These are phyloP conservation scores for Nicotiana tabacum DNA, from an alignment of 257 asterid species.

Conservation along the genomic window DNA sequence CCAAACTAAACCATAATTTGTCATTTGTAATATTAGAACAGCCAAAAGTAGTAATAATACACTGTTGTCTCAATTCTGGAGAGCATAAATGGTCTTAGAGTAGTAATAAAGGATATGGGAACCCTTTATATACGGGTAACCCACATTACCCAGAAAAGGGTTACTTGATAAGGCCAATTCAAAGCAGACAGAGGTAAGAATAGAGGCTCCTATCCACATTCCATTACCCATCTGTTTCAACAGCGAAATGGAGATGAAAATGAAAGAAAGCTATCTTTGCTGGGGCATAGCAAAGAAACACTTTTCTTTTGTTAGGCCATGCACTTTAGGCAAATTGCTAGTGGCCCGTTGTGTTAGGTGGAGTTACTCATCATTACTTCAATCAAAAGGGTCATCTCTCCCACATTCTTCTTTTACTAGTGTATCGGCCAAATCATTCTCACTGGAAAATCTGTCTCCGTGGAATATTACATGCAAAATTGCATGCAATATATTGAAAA, in stretches of 20 bases:
- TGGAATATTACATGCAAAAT: conserved; percentile 18
- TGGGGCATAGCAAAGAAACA: conserved; percentile 8
- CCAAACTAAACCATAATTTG: background rate
- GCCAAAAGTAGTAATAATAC: background rate
- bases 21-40: background rate
- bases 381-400: conserved; percentile 21
- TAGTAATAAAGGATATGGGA: background rate
- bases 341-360: conserved; percentile 23
- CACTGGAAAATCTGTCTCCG: conserved; percentile 36
- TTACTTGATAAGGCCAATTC: conserved; percentile 10
- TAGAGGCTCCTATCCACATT: conserved; percentile 13
- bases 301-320: conserved; percentile 10
- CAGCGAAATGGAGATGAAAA: conserved; percentile 17
- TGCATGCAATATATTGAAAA: conserved; percentile 1
- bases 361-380: conserved; percentile 31
- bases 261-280: conserved; percentile 17
- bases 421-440: conserved; percentile 23
- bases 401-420: background rate
- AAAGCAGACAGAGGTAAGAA: conserved; percentile 21
- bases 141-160: background rate
- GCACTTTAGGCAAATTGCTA: conserved; percentile 23
- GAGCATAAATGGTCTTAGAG: conserved; percentile 15
- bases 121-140: background rate
- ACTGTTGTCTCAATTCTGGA: background rate
- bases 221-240: conserved; percentile 15